Evolutionary conservation across 202 grass and related monocot genomes (phyloP).

Genomic region (Carex arenaria): DNA sequence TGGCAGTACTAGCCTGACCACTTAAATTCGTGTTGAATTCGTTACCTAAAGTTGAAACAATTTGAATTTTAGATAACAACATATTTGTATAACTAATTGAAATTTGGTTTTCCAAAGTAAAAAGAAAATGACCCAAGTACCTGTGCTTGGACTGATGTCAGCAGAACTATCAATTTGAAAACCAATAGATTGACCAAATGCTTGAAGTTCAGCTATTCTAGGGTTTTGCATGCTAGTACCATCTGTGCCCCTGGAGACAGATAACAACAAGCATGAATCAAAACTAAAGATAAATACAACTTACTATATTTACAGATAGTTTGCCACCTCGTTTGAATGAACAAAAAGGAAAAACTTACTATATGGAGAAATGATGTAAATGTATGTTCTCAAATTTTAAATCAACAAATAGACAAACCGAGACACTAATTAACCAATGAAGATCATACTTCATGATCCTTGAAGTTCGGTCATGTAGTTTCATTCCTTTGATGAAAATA

Average conservation of each 20-base stretch:
- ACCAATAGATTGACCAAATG: conserved; percentile 32
- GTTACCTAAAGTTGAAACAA: conserved; percentile 17
- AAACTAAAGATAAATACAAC: neutral
- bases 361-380: conserved; percentile 1
- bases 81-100: neutral
- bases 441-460: neutral
- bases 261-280: neutral
- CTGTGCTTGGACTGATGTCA: conserved; percentile 5
- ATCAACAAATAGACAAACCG: neutral
- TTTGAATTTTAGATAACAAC: neutral
- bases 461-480: neutral
- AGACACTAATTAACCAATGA: neutral
- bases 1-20: conserved; percentile 18
- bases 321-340: neutral
- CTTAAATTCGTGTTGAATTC: conserved; percentile 22
- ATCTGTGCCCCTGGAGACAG: conserved; percentile 10
- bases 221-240: conserved; percentile 23
- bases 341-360: neutral
- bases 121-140: neutral
- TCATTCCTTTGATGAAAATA: too few species aligned
- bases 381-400: neutral
- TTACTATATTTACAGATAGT: neutral
- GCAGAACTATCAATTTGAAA: conserved; percentile 31
- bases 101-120: neutral
- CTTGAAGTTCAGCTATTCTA: conserved; percentile 9